Evolutionary conservation across 163 green algal genomes (phyloP), one percentile per base, ranked within the genome.

Genomic region (Scenedesmus sp.): DNA sequence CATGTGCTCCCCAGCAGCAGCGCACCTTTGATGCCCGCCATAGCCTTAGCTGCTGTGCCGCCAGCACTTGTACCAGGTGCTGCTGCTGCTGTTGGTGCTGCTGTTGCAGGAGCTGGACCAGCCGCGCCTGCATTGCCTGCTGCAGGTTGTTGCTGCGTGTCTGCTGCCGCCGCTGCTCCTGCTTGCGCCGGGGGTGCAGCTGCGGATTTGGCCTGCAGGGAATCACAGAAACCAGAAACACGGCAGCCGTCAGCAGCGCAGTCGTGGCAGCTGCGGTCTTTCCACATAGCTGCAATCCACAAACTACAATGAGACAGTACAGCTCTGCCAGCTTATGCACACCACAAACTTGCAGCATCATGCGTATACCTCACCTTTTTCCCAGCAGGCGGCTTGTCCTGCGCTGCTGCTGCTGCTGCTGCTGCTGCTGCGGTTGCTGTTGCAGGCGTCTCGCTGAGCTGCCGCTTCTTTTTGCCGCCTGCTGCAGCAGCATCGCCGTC

Each of bases 381-480:
- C 3, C 64, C 66, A 15, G 66, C 66, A n/a, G 86, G 86, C 6
- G 46, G 34, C 52, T 84, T 90, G 67, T 90, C 86, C 66, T 55
- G 16, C 55, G 34, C 20, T n/a, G 15, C 70, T 52, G 26, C 13
- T 52, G 9, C 82, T 70, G 67, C 54, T 70, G 87, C 70, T 56
- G 67, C 54, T 46, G 73, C 54, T 73, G 87, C 87, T 60, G 87
- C 52, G 62, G 70, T 55, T 74, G 73, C 87, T 62, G 70, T 23
- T 23, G 16, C 73, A 74, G 70, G 70, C 52, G n/a, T 86, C 56
- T 90, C 86, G 13, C 66, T 84, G 67, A 67, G 87, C 87, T 85
- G 70, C n/a, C 64, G 77, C 54, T 86, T 85, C 55, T 74, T 84
- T 73, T 86, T 91, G 70, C 20, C 20, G 3, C 70, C 70, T 79